These are phyloP conservation scores for Agastache rugosa DNA, from an alignment of 257 asterid species.

Conservation along the genomic window DNA sequence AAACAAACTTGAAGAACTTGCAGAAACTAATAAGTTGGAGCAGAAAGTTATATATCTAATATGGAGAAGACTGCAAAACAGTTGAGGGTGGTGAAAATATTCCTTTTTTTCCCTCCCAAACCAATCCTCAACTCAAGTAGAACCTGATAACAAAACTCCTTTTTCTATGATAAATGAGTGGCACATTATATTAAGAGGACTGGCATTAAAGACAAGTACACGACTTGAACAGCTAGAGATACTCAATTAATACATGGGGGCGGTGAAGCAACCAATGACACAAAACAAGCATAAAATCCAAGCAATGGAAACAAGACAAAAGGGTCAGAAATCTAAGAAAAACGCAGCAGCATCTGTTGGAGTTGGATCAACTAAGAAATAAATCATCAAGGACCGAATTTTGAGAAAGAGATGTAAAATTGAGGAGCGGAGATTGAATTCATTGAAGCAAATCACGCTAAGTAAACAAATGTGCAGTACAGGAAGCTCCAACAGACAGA, in stretches of 20 bases:
- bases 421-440: too few relatives aligned
- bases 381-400: neutral
- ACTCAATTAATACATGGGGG: too few relatives aligned
- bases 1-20: neutral
- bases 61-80: neutral
- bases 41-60: neutral
- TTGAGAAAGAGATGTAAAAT: too few relatives aligned
- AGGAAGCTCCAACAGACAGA: too few relatives aligned
- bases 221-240: neutral
- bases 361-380: slow-evolving; percentile 11
- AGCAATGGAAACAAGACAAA: too few relatives aligned
- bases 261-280: too few relatives aligned
- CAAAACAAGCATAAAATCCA: neutral
- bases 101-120: neutral
- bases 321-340: too few relatives aligned
- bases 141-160: neutral
- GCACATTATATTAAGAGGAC: too few relatives aligned
- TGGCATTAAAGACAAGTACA: too few relatives aligned
- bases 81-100: neutral
- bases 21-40: neutral
- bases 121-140: neutral
- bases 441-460: too few relatives aligned
- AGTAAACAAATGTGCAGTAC: too few relatives aligned
- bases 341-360: neutral
- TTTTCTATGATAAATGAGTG: neutral